Evolutionary conservation across 306 rosid genomes (phyloP).

Genomic region (Astragalus membranaceus): DNA sequence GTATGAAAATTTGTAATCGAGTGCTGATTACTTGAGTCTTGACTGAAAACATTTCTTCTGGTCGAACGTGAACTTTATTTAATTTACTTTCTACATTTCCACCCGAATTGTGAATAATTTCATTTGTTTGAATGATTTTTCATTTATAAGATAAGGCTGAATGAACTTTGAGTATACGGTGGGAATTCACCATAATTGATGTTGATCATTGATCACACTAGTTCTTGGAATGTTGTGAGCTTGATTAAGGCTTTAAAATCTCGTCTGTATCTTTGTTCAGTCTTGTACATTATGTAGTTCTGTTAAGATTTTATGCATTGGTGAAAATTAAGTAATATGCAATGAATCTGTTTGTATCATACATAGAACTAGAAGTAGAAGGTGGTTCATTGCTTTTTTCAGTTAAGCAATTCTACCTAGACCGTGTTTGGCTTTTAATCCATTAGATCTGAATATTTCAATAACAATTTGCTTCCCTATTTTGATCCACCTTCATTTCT

Average conservation of each 20-base stretch:
- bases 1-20: background rate
- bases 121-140: background rate
- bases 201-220: background rate
- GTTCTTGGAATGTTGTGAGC: slow-evolving; percentile 9
- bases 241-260: slow-evolving; percentile 6
- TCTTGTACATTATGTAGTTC: background rate
- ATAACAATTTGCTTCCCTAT: slow-evolving; percentile 1
- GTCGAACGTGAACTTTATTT: background rate
- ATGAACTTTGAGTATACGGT: slow-evolving; percentile 6
- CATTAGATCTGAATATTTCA: slow-evolving; percentile 2
- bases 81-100: background rate
- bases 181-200: background rate
- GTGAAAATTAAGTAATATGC: slow-evolving; percentile 7
- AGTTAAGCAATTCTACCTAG: slow-evolving; percentile 11
- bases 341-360: background rate
- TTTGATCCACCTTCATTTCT: slow-evolving; percentile 27
- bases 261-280: background rate
- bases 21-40: background rate
- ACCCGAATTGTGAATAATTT: background rate
- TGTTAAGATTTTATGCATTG: background rate
- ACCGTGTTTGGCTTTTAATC: background rate
- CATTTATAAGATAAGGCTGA: background rate
- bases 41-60: background rate
- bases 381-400: background rate
- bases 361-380: background rate